Percentiles rank a stretch among this genome's conserved stretches.
Conservation (phyloP, 805 yeast genomes). For the Zygosaccharomyces bisporus region DNA sequence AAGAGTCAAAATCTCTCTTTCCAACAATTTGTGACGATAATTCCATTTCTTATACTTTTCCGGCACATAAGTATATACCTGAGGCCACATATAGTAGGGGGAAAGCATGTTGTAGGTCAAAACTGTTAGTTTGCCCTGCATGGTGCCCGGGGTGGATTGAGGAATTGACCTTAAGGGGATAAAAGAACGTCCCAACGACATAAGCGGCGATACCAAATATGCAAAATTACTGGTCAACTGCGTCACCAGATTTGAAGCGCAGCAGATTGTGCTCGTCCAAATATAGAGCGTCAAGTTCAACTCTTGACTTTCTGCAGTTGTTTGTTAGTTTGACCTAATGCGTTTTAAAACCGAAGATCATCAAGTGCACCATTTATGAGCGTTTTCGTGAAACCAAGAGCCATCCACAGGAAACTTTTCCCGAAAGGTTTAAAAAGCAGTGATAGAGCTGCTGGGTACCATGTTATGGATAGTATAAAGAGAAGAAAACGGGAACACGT, state of each 20-base stretch:
- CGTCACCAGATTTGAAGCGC: no score
- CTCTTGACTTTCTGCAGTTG: not conserved
- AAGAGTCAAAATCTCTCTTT: slow-evolving; percentile 33
- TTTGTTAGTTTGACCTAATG: not conserved
- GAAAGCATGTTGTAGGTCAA: slow-evolving; percentile 47
- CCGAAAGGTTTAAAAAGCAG: not conserved
- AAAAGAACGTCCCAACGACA: slow-evolving; percentile 12
- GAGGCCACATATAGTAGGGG: slow-evolving; percentile 58
- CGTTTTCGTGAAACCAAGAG: not conserved
- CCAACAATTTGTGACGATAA: slow-evolving; percentile 44
- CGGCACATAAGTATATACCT: slow-evolving; percentile 50
- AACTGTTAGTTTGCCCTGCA: slow-evolving; percentile 31
- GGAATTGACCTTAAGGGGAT: slow-evolving; percentile 13
- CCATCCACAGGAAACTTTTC: not conserved
- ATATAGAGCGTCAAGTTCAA: no score
- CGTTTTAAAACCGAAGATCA: not conserved
- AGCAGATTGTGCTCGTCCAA: no score
- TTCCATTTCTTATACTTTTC: slow-evolving; percentile 47
- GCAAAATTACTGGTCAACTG: no score
- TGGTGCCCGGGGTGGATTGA: slow-evolving; percentile 8
- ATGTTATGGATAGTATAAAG: slow-evolving; percentile 10
- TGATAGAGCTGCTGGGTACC: not conserved
- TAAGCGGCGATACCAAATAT: not conserved
- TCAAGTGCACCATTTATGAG: not conserved
- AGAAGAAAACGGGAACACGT: slow-evolving; percentile 11